phyloP scores from a whole-genome alignment of 176 grass and related monocot genomes.

The Secale cereale region DNA sequence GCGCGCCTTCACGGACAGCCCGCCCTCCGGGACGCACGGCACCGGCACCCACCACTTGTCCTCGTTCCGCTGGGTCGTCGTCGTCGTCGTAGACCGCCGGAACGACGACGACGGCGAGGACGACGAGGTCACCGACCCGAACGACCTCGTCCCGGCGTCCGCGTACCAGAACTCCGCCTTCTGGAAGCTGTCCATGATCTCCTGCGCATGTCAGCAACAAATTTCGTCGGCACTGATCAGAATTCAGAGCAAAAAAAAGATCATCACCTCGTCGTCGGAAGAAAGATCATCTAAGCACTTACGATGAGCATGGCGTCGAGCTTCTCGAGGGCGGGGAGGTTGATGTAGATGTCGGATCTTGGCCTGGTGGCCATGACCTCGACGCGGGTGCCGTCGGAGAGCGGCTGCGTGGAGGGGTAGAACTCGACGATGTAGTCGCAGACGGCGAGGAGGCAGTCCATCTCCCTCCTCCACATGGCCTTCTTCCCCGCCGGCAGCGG shows the following conservation, averaged over 20 bases:
- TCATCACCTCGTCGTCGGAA: background rate
- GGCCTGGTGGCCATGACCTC: slow-evolving; percentile 95
- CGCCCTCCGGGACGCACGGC: slow-evolving; percentile 72
- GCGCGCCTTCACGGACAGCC: slow-evolving; percentile 50
- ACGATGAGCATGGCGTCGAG: slow-evolving; percentile 92
- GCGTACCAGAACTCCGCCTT: slow-evolving; percentile 96
- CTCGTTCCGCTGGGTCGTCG: slow-evolving; percentile 57
- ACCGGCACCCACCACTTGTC: slow-evolving; percentile 98
- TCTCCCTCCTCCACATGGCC: slow-evolving; percentile 93
- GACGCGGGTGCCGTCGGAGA: slow-evolving; percentile 77
- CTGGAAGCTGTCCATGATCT: slow-evolving; percentile 80
- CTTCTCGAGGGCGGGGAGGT: slow-evolving; percentile 93
- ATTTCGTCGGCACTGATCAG: background rate
- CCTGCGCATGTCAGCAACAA: slow-evolving; percentile 39
- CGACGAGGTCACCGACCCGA: slow-evolving; percentile 48
- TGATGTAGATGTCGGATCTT: slow-evolving; percentile 94
- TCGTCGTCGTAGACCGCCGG: slow-evolving; percentile 34
- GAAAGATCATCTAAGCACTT: background rate
- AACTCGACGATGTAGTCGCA: slow-evolving; percentile 98
- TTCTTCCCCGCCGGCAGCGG: slow-evolving; percentile 82
- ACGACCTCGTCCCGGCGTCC: slow-evolving; percentile 74
- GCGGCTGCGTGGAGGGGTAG: slow-evolving; percentile 71
- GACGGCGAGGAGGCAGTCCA: slow-evolving; percentile 93
- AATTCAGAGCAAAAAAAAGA: background rate
- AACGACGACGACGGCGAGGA: slow-evolving; percentile 75